Percentiles rank a stretch among this genome's conserved stretches.
These are phyloP conservation scores for Aspergillus sclerotialis DNA, from an alignment of 2,329 filamentous ascomycete genomes.

Conservation along the genomic window DNA sequence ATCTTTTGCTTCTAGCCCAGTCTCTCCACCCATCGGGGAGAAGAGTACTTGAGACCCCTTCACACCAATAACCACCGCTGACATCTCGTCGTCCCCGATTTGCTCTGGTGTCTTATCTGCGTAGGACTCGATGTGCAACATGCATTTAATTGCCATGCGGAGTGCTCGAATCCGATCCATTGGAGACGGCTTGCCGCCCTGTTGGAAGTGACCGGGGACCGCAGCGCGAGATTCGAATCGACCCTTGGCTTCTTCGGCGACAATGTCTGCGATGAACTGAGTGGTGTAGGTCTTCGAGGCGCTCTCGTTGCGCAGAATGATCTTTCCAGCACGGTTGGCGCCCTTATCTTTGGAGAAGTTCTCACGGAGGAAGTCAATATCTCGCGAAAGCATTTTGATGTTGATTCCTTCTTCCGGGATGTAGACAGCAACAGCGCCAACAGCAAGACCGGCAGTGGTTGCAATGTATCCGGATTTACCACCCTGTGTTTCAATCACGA, in stretches of 20 bases:
- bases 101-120: conserved; percentile 58
- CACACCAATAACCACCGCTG: conserved; percentile 81
- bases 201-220: conserved; percentile 89
- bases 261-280: conserved; percentile 90
- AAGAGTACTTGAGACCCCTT: conserved; percentile 87
- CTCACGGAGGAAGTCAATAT: conserved; percentile 82
- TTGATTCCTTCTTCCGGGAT: conserved; percentile 94
- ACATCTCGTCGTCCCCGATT: conserved; percentile 67
- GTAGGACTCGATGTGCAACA: conserved; percentile 81
- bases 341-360: conserved; percentile 81
- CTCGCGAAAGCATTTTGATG: conserved; percentile 83
- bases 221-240: conserved; percentile 89
- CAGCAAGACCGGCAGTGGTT: conserved; percentile 80
- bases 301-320: conserved; percentile 96
- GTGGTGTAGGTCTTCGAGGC: conserved; percentile 85
- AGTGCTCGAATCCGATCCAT: conserved; percentile 96
- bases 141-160: conserved; percentile 85
- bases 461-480: conserved; percentile 91
- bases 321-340: conserved; percentile 80
- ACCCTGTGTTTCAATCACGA: conserved; percentile 96
- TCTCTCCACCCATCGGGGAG: conserved; percentile 57
- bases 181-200: conserved; percentile 83
- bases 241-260: conserved; percentile 84
- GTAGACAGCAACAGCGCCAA: conserved; percentile 89
- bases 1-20: conserved; percentile 69